A percentile compares a stretch with the other conserved stretches of the same genome.
Evolutionary conservation across 129 eudicot species (phyloP).

Genomic region (Arctium minus): DNA sequence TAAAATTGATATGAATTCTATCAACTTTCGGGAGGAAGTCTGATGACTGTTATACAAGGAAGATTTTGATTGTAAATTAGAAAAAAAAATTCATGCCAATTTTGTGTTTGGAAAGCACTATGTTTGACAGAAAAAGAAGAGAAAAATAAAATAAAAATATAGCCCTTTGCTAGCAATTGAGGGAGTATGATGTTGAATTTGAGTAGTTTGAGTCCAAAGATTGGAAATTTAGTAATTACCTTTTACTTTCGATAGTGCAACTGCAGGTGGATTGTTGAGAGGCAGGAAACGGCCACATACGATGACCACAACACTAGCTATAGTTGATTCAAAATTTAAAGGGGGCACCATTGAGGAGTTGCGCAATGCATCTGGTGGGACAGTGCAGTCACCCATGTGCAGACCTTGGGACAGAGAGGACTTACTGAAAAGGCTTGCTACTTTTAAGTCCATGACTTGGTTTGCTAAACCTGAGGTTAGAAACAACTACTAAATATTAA

Average conservation of each 20-base stretch:
- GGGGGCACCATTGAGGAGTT: conserved; percentile 28
- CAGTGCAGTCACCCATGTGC: conserved; percentile 47
- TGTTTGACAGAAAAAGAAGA: not conserved
- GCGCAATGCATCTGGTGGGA: conserved; percentile 20
- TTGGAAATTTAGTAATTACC: not conserved
- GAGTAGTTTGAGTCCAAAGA: not conserved
- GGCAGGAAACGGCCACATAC: conserved; percentile 55
- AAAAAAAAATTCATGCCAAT: not conserved
- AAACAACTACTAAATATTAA: not conserved
- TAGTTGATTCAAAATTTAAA: conserved; percentile 31
- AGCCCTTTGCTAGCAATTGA: not conserved
- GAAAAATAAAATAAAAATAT: not conserved
- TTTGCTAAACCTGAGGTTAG: conserved; percentile 95
- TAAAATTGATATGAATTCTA: not conserved
- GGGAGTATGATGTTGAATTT: not conserved
- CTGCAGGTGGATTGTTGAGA: conserved; percentile 38
- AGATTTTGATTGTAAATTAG: not conserved
- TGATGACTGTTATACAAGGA: not conserved
- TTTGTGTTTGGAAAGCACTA: not conserved
- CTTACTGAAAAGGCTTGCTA: conserved; percentile 67
- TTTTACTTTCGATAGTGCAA: conserved; percentile 17
- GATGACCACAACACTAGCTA: conserved; percentile 10
- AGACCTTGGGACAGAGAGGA: conserved; percentile 96
- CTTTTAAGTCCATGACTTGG: conserved; percentile 98
- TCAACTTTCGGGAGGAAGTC: not conserved